phyloP scores from a whole-genome alignment of 441 rosid genomes.

The Flueggea neowawraea region DNA sequence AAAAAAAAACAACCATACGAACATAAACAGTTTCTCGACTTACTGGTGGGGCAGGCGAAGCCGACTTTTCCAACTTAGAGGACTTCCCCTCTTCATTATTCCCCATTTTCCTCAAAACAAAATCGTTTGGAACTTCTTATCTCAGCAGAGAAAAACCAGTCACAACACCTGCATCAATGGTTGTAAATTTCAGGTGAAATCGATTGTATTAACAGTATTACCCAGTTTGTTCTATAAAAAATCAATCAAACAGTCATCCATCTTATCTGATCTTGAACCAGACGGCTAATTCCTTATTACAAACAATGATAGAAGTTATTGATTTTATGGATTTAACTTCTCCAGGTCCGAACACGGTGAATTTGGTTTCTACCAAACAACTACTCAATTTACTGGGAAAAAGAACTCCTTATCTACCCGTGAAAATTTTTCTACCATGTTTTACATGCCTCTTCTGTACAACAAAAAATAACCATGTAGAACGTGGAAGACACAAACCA shows the following conservation, averaged over 20 bases:
- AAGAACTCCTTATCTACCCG: no score
- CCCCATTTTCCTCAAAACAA: conserved; percentile 49
- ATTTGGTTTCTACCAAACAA: no score
- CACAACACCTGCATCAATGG: neutral
- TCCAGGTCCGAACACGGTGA: no score
- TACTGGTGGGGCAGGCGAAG: conserved; percentile 59
- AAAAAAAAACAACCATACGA: no score
- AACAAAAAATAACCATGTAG: no score
- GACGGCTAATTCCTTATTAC: no score
- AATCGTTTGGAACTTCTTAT: conserved; percentile 6
- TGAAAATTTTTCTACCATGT: no score
- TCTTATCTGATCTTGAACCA: neutral
- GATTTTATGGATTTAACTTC: no score
- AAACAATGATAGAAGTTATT: no score
- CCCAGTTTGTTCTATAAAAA: neutral
- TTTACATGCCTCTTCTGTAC: no score
- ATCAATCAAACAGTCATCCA: neutral
- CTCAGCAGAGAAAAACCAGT: conserved; percentile 8
- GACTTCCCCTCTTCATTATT: conserved; percentile 69
- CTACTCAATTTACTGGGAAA: no score
- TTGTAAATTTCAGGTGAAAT: neutral
- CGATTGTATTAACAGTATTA: neutral
- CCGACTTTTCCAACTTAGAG: conserved; percentile 54
- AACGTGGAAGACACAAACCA: neutral
- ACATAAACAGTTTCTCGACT: conserved; percentile 21